A percentile compares a stretch with the other conserved stretches of the same genome.
Conservation (phyloP, 2,329 filamentous ascomycete species). For the Diaporthe batatas region DNA sequence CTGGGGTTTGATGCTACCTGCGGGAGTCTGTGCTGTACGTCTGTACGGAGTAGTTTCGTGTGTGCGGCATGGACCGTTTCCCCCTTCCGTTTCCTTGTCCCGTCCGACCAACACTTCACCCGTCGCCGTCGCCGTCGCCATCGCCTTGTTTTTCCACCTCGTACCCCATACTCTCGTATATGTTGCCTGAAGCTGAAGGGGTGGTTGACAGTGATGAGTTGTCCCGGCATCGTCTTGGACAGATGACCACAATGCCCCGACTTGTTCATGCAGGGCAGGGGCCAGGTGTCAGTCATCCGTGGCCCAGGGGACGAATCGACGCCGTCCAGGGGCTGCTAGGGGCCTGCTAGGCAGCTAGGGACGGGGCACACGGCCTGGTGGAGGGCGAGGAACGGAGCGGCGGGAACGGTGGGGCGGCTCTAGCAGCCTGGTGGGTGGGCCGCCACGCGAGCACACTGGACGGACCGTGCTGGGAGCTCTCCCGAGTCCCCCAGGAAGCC, state of each 20-base stretch:
- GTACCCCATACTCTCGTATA: neutral
- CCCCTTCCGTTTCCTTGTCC: neutral
- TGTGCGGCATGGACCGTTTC: conserved; percentile 20
- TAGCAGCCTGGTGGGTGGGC: conserved; percentile 5
- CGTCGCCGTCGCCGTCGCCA: too few species aligned
- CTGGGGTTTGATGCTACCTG: neutral
- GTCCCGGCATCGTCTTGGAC: conserved; percentile 37
- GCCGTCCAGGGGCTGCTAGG: conserved; percentile 17
- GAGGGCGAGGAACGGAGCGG: conserved; percentile 37
- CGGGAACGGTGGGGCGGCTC: conserved; percentile 34
- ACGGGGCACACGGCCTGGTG: neutral
- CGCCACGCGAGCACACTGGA: neutral
- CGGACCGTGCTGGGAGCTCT: neutral
- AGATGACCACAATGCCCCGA: conserved; percentile 35
- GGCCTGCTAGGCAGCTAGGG: neutral
- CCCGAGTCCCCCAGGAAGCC: neutral
- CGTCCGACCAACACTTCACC: neutral
- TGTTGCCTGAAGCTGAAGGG: conserved; percentile 22
- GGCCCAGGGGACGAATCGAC: conserved; percentile 28
- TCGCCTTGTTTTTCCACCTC: conserved; percentile 1
- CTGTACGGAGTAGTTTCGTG: too few species aligned
- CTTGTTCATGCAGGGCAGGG: conserved; percentile 37
- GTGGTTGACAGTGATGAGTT: conserved; percentile 41
- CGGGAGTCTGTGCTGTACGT: neutral
- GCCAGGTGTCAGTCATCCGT: conserved; percentile 40